phyloP scores from a whole-genome alignment of 371 early-diverging fungal species.

The Mortierella sp. region DNA sequence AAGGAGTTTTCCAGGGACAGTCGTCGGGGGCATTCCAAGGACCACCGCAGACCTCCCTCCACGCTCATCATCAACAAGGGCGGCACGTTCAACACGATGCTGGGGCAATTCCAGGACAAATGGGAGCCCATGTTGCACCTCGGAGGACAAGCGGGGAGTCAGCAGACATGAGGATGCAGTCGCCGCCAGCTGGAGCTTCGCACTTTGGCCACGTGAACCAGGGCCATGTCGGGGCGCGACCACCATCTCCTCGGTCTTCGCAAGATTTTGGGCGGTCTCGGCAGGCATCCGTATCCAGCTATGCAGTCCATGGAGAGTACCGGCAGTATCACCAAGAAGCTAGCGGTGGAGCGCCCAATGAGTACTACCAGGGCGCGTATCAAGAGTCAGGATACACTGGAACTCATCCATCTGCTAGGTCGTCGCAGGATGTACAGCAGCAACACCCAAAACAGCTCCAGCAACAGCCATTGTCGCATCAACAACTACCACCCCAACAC shows the following conservation, averaged over 20 bases:
- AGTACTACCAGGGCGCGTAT: conserved; percentile 19
- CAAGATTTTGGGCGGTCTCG: conserved; percentile 39
- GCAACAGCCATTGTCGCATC: conserved; percentile 23
- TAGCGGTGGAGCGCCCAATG: conserved; percentile 11
- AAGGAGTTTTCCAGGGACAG: conserved; percentile 18
- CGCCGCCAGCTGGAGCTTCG: conserved; percentile 26
- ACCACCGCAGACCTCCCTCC: conserved; percentile 13
- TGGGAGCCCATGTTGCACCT: conserved; percentile 9
- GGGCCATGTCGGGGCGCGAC: conserved; percentile 10
- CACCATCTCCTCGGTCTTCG: conserved; percentile 27
- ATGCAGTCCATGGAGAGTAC: conserved; percentile 42
- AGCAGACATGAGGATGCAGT: conserved; percentile 34
- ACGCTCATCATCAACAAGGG: conserved; percentile 28
- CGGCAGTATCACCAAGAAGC: conserved; percentile 32
- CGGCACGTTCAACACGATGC: conserved; percentile 28
- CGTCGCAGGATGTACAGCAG: not conserved
- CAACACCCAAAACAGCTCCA: conserved; percentile 16
- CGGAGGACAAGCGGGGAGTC: conserved; percentile 37
- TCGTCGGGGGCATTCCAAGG: conserved; percentile 12
- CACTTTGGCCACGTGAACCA: conserved; percentile 22
- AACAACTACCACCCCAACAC: conserved; percentile 20
- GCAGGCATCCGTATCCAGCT: conserved; percentile 30
- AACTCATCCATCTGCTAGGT: conserved; percentile 13
- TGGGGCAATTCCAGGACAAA: conserved; percentile 13
- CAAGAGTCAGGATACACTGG: conserved; percentile 20